These are phyloP conservation scores for Bretschneidera sinensis DNA, from an alignment of 345 rosid genomes.

Conservation along the genomic window DNA sequence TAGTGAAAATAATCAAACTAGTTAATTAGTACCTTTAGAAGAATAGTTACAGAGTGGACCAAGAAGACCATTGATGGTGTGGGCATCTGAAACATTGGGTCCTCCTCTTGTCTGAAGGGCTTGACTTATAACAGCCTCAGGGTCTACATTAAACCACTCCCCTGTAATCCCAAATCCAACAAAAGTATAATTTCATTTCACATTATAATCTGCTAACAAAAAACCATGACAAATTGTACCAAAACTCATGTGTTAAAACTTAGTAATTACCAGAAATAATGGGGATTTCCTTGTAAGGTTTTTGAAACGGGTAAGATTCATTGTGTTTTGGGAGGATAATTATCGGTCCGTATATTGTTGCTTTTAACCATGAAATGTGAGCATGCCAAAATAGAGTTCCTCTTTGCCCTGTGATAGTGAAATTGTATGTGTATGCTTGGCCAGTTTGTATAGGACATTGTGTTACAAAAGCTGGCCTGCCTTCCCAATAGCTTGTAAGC, in stretches of 20 bases:
- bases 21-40: conserved; percentile 48
- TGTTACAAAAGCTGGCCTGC: conserved; percentile 52
- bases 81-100: conserved; percentile 63
- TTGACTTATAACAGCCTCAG: conserved; percentile 48
- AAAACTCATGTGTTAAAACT: background rate
- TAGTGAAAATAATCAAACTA: too few species aligned
- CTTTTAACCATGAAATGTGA: conserved; percentile 58
- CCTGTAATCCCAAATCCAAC: conserved; percentile 43
- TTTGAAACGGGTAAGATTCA: conserved; percentile 45
- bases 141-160: conserved; percentile 60
- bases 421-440: conserved; percentile 44
- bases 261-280: conserved; percentile 38
- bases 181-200: background rate
- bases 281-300: conserved; percentile 57
- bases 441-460: conserved; percentile 60
- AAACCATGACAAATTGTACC: too few species aligned
- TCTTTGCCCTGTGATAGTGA: conserved; percentile 58
- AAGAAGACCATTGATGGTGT: conserved; percentile 54
- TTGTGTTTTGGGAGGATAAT: conserved; percentile 50
- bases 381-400: conserved; percentile 73
- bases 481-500: conserved; percentile 47
- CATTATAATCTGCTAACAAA: too few species aligned
- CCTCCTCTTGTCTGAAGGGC: conserved; percentile 49
- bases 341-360: conserved; percentile 48
- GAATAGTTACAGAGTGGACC: conserved; percentile 66